Base-by-base conservation (phyloP, 768 basidiomycete genomes). In the Pleurotus giganteus region DNA sequence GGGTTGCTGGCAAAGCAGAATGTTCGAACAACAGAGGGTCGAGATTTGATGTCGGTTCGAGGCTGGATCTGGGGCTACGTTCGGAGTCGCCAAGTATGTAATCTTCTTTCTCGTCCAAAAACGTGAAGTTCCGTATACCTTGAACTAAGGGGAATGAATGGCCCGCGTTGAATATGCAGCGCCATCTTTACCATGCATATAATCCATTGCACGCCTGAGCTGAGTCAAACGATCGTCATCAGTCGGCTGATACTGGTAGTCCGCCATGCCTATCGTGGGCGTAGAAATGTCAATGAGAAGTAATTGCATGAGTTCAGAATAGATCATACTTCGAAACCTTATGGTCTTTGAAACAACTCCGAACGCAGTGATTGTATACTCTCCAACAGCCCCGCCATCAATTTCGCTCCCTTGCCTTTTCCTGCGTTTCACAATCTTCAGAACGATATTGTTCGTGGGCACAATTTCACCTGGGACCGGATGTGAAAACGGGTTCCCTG, bases 231-330 rank as follows among this genome's bases (percentile, higher is more conserved):
- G 85, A 63, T 96, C 93, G 12, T 82, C 68, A 66, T 77, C 71
- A 54, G 88, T 77, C 1, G 92, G 92, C 57, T 86, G 81, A 69
- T 85, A 97, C 69, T 97, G 94, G 66, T 85, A 97, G 68, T 98
- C 96, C 34, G 86, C 91, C 90, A 98, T 93, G 55, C 86, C 96
- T 98, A 55, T 31, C 43, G 12, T 56, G 47, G n/a, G 36, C n/a
- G 42, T 49, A 26, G 53, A 36, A 11, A 34, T 37, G 9, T 21
- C 42, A 39, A n/a, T 32, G 8, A 21, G 8, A 31, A 57, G 23
- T 21, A 15, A 37, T 7, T 53, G 32, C 37, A 59, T 17, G 43
- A 17, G 19, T 34, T 17, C 27, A 2, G 31, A n/a, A 17, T 23
- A 17, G 8, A 76, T 15, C 88, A 71, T 64, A 95, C 96, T 88